Evolutionary conservation across 331 rosid genomes (phyloP), one percentile per base, ranked within the genome.

Genomic region (Telfairia occidentalis): DNA sequence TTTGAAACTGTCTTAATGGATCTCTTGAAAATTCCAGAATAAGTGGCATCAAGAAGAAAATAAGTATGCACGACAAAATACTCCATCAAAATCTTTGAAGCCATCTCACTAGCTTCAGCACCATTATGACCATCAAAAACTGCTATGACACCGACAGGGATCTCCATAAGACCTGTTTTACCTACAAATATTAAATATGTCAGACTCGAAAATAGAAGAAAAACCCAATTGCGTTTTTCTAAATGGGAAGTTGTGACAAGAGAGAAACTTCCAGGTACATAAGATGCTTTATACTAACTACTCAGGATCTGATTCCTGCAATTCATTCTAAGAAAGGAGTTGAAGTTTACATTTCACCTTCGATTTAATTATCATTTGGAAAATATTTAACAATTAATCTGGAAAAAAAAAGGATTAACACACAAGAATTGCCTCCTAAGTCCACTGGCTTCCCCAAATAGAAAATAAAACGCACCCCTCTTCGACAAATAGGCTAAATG

Each of bases 41-140:
- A 91, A 5, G 91, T 81, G 18, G 97, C 95, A 83, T 91, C 98
- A 35, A 94, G 86, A 74, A 94, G 96, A 87, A 94, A 94, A 82
- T 87, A 94, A 40, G 97, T 89, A 77, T 89, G 98, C 84, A 91
- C 82, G 77, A 89, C 82, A 52, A 94, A 91, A 85, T 94, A 94
- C 89, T 94, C 98, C 84, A 89, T 26, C 52, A 94, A 83, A 76
- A 94, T 89, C 59, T 87, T 87, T 0, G 98, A 91, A 5, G 98
- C 94, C 96, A 87, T 89, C 45, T 94, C 97, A 80, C 98, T 94
- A 5, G 97, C 98, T 79, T 91, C 98, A 0, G 89, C 92, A 1
- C 98, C 98, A 58, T 89, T 88, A 78, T 94, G 98, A 58, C 98
- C 98, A 76, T 94, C 97, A 64, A 94, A 94, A 77, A 94, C 97